phyloP scores from a whole-genome alignment of 2,329 filamentous ascomycete species.

The Ophiostoma sp. region DNA sequence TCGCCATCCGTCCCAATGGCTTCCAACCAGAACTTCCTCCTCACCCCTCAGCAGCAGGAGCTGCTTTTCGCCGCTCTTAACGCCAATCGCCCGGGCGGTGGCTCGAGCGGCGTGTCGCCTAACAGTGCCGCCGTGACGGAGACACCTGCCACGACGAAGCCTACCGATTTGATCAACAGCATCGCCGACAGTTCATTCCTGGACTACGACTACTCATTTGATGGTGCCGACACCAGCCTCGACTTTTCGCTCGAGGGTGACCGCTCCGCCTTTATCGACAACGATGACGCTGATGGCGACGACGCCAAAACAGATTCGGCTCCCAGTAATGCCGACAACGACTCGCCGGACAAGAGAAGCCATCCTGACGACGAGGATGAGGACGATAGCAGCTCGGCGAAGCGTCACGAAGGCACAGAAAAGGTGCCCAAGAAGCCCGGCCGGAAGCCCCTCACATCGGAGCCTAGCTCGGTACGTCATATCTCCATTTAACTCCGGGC shows the following conservation, averaged over 20 bases:
- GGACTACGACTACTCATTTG: slow-evolving; percentile 78
- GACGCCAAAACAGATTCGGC: slow-evolving; percentile 43
- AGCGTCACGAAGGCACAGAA: slow-evolving; percentile 78
- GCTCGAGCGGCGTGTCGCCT: slow-evolving; percentile 30
- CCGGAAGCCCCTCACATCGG: slow-evolving; percentile 90
- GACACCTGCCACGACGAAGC: slow-evolving; percentile 48
- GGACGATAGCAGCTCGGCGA: slow-evolving; percentile 54
- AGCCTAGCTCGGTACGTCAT: slow-evolving; percentile 85
- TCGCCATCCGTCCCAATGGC: slow-evolving; percentile 46
- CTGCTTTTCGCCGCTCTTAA: slow-evolving; percentile 74
- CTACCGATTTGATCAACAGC: slow-evolving; percentile 47
- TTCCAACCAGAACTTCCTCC: slow-evolving; percentile 59
- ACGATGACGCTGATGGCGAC: slow-evolving; percentile 46
- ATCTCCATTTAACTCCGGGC: slow-evolving; percentile 22
- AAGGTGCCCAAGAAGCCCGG: slow-evolving; percentile 94
- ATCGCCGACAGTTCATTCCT: slow-evolving; percentile 78
- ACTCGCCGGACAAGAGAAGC: slow-evolving; percentile 68
- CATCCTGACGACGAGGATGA: slow-evolving; percentile 69
- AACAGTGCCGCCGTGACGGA: slow-evolving; percentile 49
- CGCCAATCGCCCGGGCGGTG: slow-evolving; percentile 58
- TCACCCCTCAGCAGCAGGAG: slow-evolving; percentile 75
- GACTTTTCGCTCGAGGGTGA: slow-evolving; percentile 67
- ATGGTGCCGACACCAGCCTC: slow-evolving; percentile 66
- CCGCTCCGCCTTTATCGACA: slow-evolving; percentile 57
- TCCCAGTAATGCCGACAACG: slow-evolving; percentile 59